These are phyloP conservation scores for Dothistroma pini DNA, from an alignment of 2,329 filamentous ascomycete genomes.

Conservation along the genomic window DNA sequence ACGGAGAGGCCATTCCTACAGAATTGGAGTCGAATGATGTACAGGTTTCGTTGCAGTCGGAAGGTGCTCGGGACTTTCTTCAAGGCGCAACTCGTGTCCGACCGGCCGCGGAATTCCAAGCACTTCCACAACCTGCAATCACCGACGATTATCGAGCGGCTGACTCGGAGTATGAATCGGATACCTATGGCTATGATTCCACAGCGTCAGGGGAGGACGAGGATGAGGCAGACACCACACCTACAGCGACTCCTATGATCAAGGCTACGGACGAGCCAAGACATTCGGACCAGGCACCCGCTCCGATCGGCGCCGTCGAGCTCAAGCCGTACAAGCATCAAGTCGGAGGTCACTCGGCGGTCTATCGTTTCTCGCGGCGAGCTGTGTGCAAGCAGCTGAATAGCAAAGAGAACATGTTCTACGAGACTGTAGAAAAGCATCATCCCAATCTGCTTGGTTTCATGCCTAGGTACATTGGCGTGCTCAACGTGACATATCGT, in stretches of 20 bases:
- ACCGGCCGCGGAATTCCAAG: conserved; percentile 16
- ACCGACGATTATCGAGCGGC: conserved; percentile 22
- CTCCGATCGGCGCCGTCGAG: conserved; percentile 84
- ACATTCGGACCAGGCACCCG: conserved; percentile 37
- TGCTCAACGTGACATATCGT: conserved; percentile 92
- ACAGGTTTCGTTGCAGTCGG: conserved; percentile 59
- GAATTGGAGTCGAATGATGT: conserved; percentile 45
- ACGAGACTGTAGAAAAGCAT: conserved; percentile 88
- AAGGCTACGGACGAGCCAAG: conserved; percentile 26
- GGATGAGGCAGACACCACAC: conserved; percentile 24
- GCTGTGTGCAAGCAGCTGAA: conserved; percentile 98
- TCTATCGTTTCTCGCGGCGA: conserved; percentile 91
- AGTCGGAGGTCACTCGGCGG: conserved; percentile 91
- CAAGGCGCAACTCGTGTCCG: conserved; percentile 49
- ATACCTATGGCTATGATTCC: conserved; percentile 48
- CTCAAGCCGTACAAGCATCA: conserved; percentile 97
- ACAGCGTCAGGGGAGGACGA: conserved; percentile 54
- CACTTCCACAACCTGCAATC: conserved; percentile 18
- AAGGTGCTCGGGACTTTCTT: conserved; percentile 58
- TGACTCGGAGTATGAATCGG: conserved; percentile 40
- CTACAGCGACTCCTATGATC: conserved; percentile 34
- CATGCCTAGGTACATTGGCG: conserved; percentile 93
- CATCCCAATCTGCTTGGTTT: conserved; percentile 89
- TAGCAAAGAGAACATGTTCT: conserved; percentile 97
- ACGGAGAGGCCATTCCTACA: conserved; percentile 1